Percentiles rank a stretch among this genome's conserved stretches.
Evolutionary conservation across 345 rosid genomes (phyloP).

Genomic region (Hypericum androsaemum): DNA sequence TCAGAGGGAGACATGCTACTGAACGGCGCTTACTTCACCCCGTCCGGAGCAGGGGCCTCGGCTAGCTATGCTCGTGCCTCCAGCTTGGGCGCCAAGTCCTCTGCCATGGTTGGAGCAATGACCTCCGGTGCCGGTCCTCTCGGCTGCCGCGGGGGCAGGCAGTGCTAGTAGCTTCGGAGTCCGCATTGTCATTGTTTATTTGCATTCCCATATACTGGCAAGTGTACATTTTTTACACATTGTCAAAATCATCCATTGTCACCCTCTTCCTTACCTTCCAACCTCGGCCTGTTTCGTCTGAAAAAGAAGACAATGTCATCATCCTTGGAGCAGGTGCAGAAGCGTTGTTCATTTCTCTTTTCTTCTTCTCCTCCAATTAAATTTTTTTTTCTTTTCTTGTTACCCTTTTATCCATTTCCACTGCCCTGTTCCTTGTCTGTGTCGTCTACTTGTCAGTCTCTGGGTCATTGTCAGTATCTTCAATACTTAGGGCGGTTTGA

Average conservation of each 20-base stretch:
- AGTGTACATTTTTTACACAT: constrained; percentile 47
- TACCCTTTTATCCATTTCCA: constrained; percentile 11
- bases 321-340: constrained; percentile 42
- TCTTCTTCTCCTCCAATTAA: constrained; percentile 10
- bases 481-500: too few relatives aligned
- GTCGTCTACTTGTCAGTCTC: constrained; percentile 5
- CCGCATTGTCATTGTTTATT: constrained; percentile 13
- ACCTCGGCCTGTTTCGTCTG: constrained; percentile 65
- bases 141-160: not conserved
- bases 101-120: not conserved
- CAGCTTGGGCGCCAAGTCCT: constrained; percentile 1
- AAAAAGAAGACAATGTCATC: constrained; percentile 17
- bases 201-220: constrained; percentile 10
- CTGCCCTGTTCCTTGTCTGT: constrained; percentile 19
- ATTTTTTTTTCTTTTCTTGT: constrained; percentile 13
- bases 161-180: not conserved
- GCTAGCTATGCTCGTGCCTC: constrained; percentile 2
- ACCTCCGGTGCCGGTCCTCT: not conserved
- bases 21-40: not conserved
- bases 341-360: constrained; percentile 49
- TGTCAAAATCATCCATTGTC: constrained; percentile 14
- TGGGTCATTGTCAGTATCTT: not conserved
- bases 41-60: constrained; percentile 1
- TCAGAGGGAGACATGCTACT: not conserved
- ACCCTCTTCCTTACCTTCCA: constrained; percentile 20